Base-by-base conservation (phyloP, 805 yeast genomes). In the Metschnikowia gelsemii region DNA sequence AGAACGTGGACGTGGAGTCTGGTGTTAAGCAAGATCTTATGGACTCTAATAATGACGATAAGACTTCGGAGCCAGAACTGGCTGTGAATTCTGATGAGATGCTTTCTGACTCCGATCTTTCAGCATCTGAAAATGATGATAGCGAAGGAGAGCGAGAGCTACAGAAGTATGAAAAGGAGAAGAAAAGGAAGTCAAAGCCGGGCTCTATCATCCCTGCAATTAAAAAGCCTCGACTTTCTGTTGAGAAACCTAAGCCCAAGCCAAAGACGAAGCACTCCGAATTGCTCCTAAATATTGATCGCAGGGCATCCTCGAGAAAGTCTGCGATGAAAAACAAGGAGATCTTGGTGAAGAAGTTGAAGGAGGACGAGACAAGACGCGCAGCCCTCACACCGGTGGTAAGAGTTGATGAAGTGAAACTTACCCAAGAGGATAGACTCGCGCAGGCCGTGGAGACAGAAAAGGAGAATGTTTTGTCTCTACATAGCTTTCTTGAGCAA, bases 361-460 rank as follows among this genome's bases (percentile, higher is more conserved):
- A 81, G 42, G 80, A 76, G 52, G 81, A 79, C 46, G 93, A 86
- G 61, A 75, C 75, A 42, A 73, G 84, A 54, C 66, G 79, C 44
- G 62, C 77, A 70, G 58, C 66, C 66, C 53, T 58, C 54, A 51
- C 72, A 33, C 79, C 75, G 0, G 66, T 72, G 4, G 60, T 64
- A 1, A 59, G 68, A 21, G 58, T 62, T 7, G 63, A 72, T 44
- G 66, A 70, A 35, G 61, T 61, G 13, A 79, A 79, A 65, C 65
- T 80, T 55, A 84, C 93, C 0, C 84, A 84, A 52, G 88, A 79
- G 44, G 87, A 85, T 56, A 68, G 83, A 29, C 62, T 85, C 32
- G 82, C 75, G n/a, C 93, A 88, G 59, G 98, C 99, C 1, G 68
- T 81, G 33, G 84, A 82, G 52, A 93, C 97, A 0, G 99, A 93